Conservation (phyloP, 2,329 filamentous ascomycete species). For the Talaromyces marneffei region DNA sequence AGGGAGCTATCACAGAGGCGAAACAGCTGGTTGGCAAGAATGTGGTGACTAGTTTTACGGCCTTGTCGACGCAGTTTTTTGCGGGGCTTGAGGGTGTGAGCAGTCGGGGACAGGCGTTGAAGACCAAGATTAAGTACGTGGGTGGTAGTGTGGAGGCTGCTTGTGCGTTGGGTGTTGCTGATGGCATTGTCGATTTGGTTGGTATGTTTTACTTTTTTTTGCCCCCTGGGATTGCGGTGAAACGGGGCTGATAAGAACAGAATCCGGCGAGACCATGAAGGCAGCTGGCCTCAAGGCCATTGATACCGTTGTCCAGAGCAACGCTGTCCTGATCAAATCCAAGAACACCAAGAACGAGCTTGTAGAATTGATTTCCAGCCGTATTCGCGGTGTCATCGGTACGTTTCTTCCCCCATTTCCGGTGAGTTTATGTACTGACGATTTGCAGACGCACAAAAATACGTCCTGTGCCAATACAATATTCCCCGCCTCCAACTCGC, state of each 20-base stretch:
- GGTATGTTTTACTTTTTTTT: conserved; percentile 45
- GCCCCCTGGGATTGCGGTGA: too few species aligned
- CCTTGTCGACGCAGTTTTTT: conserved; percentile 79
- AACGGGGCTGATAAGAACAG: conserved; percentile 40
- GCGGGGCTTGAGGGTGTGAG: conserved; percentile 59
- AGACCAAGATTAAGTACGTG: conserved; percentile 79
- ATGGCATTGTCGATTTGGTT: conserved; percentile 95
- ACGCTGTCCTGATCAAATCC: conserved; percentile 87
- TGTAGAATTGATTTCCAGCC: conserved; percentile 75
- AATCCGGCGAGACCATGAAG: conserved; percentile 97
- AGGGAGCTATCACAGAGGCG: conserved; percentile 64
- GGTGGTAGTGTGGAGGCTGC: conserved; percentile 96
- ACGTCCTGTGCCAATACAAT: conserved; percentile 95
- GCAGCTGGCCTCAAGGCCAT: conserved; percentile 91
- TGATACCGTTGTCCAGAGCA: conserved; percentile 83
- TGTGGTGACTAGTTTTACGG: conserved; percentile 91
- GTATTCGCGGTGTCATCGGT: conserved; percentile 90
- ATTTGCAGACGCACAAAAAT: conserved; percentile 69
- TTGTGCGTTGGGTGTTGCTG: conserved; percentile 88
- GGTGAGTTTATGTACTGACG: background rate
- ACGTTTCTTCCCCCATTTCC: conserved; percentile 24
- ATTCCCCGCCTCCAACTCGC: conserved; percentile 65
- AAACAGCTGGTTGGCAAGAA: conserved; percentile 84
- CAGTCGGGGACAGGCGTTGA: conserved; percentile 16
- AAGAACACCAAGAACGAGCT: conserved; percentile 74